phyloP scores from a whole-genome alignment of 2,329 filamentous ascomycete genomes.

The Cercospora sp. region DNA sequence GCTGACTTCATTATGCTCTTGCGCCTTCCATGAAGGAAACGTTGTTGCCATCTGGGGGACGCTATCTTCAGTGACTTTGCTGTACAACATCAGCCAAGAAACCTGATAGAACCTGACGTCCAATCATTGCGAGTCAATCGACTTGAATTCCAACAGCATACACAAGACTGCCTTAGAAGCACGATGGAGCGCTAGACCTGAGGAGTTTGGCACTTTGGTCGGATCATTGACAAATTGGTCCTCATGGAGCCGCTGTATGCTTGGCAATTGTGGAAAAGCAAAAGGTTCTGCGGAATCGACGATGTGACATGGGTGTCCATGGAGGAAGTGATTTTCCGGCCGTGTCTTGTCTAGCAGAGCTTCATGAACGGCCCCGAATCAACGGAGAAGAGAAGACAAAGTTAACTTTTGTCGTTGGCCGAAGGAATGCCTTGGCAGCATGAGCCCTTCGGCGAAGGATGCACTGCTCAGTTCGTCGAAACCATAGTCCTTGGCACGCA shows the following conservation, averaged over 20 bases:
- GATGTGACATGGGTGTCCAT: background rate
- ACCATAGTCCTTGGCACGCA: background rate
- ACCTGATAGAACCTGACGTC: background rate
- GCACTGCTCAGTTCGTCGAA: background rate
- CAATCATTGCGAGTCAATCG: background rate
- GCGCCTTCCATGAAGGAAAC: background rate
- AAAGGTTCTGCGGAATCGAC: background rate
- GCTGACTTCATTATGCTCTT: background rate
- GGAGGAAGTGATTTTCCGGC: background rate
- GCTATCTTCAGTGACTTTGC: background rate
- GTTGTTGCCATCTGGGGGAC: background rate
- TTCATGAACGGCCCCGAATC: background rate
- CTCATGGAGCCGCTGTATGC: background rate
- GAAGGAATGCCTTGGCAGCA: background rate
- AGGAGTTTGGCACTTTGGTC: background rate
- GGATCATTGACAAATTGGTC: background rate
- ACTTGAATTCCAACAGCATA: background rate
- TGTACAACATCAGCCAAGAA: background rate
- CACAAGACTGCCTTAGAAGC: background rate
- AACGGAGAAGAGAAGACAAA: background rate
- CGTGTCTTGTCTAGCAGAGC: background rate
- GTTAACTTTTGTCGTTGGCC: background rate
- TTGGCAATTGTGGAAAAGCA: background rate
- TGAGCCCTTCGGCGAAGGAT: background rate
- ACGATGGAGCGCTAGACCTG: background rate